Base-by-base conservation (phyloP, 306 rosid genomes). In the Trifolium fragiferum region DNA sequence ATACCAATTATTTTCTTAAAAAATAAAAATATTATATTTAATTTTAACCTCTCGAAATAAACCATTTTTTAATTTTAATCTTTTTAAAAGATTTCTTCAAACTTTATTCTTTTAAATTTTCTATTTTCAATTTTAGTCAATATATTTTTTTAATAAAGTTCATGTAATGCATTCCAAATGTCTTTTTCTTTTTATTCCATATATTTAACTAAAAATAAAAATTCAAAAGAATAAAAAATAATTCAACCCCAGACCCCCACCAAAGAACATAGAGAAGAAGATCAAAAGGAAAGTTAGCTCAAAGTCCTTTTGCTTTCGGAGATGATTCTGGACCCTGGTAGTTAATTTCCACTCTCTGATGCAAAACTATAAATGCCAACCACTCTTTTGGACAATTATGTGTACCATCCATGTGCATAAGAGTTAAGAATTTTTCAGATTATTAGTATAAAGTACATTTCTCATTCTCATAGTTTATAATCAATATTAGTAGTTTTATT, bases 361-460 rank as follows among this genome's bases (percentile, higher is more conserved):
- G 74, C 78, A 73, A 73, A 82, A 76, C 70, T 78, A 15, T 59
- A 79, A 84, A 78, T 79, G 86, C 84, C 77, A 85, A 76, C 84
- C 21, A 73, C 77, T 60, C 46, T 46, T 73, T 81, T 16, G 84
- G 88, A 75, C 84, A 67, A 44, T 61, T 40, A 19, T 25, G 65
- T 59, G 33, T 30, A 59, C 65, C 7, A 59, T 62, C 80, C 88
- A 78, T 85, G 87, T 84, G 87, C 87, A 30, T 40, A 58, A 49
- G 65, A 70, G 33, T 30, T 30, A 30, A 30, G 33, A 30, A 30
- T 30, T 4, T 64, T 75, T 74, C 61, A 47, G 68, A 70, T 47
- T 59, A 74, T 84, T 73, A 37, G 32, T 35, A 51, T 63, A 46
- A 72, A 60, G 82, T 73, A 82, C 85, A 44, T 35, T 68, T 19